phyloP scores from a whole-genome alignment of 2,329 filamentous ascomycete genomes.

The Dendrostoma leiphaemia region DNA sequence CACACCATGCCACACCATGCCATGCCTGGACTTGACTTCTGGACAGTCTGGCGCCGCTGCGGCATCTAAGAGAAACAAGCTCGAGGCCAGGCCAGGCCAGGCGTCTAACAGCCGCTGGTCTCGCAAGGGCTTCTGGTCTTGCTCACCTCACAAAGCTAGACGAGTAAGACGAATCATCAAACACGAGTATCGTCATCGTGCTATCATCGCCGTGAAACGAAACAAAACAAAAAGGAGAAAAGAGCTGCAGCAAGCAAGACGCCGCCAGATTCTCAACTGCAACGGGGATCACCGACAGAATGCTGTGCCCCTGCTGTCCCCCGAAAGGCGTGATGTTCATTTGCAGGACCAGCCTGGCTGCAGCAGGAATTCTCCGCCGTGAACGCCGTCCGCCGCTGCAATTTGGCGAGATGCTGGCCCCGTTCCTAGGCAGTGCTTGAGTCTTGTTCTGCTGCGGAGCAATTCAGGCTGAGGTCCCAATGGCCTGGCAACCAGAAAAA shows the following conservation, averaged over 20 bases:
- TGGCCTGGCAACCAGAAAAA: too few species aligned
- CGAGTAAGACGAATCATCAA: not conserved
- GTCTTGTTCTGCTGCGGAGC: not conserved
- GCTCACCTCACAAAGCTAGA: too few species aligned
- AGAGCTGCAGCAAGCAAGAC: not conserved
- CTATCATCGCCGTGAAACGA: not conserved
- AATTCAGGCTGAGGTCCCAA: too few species aligned
- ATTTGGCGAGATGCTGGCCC: not conserved
- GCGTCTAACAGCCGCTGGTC: too few species aligned
- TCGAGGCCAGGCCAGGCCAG: too few species aligned
- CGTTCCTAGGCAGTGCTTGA: not conserved
- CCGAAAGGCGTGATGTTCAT: not conserved
- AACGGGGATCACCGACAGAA: not conserved
- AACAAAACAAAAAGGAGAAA: not conserved
- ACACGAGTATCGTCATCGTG: not conserved
- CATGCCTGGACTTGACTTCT: too few species aligned
- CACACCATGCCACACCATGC: too few species aligned
- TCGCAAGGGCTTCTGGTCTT: not conserved
- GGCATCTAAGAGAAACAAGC: too few species aligned
- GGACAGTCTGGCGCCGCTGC: too few species aligned
- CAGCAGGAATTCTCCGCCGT: slow-evolving; percentile 8
- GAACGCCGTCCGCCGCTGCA: not conserved
- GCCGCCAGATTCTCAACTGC: not conserved
- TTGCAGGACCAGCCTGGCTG: slow-evolving; percentile 8
- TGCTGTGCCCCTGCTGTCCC: not conserved